Base-by-base conservation (phyloP, 306 rosid species). In the Vachellia collinsii region DNA sequence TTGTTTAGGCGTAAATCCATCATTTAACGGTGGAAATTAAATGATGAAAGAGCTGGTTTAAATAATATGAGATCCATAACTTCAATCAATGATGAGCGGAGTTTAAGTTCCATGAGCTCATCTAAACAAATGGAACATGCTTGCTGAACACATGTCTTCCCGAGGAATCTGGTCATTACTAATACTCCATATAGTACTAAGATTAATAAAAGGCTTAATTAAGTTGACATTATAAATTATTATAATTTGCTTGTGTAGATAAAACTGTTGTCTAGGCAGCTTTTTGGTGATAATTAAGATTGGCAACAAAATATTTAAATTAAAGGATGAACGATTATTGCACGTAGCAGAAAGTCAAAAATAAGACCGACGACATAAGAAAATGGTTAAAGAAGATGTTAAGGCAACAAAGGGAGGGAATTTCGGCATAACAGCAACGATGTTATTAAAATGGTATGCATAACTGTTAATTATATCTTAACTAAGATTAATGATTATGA, bases 371-470 rank as follows among this genome's bases (percentile, higher is more conserved):
- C 39, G 50, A 22, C 54, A 20, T 22, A 0, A 20, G 9, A 69
- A 23, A 74, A 71, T 74, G 46, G 6, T 14, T 48, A 12, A 48
- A 50, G 19, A 7, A 50, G 0, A 17, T 38, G 12, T 66, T 3
- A 74, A 67, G 80, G 76, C 80, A 81, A 83, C 70, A 79, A 79
- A 38, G 67, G 48, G 83, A 90, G 86, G 80, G 86, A 85, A 88
- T 88, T 79, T 81, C 11, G 85, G 77, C n/a, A n/a, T 75, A 79
- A 85, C 80, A 58, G 14, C 2, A 71, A 70, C 73, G 41, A 66
- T n/a, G n/a, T n/a, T 37, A 77, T 58, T 69, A 81, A 77, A 80
- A 69, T 75, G 58, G 64, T 42, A 74, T 62, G 72, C 77, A 79
- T 64, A 69, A 73, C 22, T 66, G 68, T 72, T 81, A 39, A 77